Base-by-base conservation (phyloP, 1,284 basidiomycete species). In the Ustanciosporium gigantosporum region DNA sequence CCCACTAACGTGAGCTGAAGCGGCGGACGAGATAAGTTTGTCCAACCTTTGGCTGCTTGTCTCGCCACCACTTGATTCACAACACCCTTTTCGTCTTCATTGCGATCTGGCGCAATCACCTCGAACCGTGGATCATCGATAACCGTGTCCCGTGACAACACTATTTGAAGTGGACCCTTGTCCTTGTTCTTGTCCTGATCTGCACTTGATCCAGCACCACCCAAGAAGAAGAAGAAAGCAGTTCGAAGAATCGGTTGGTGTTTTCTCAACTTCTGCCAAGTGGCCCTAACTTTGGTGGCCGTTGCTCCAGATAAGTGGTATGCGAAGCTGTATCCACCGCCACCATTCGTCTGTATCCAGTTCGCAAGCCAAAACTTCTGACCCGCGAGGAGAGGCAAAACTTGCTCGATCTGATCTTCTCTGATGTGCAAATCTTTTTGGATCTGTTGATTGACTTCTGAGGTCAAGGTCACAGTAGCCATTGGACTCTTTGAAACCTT, bases 241-340 rank as follows among this genome's bases (percentile, higher is more conserved):
- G 70, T 69, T 21, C 73, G 65, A 17, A 76, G 48, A 17, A 73
- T 59, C 13, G 66, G 46, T 29, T 74, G 71, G 4, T 52, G 43
- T 25, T 45, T 29, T 15, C 51, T 47, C 24, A 76, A 42, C 36
- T 36, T 41, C 16, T 14, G 19, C 73, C 73, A 76, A 2, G 68
- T 57, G 14, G 34, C 22, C 11, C 31, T 25, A 16, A 64, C 56
- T n/a, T 46, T 37, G 16, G 40, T 24, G 6, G 19, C n/a, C 20
- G 55, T 34, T 4, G 41, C 41, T 0, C 23, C 32, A 8, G 46
- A n/a, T 16, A 61, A 36, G 9, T 60, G 62, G 16, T 64, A 68
- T 6, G 59, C 60, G 34, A 68, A 73, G 37, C 64, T 61, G 44
- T 53, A 76, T 3, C 66, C 45, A 1, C 68, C 68, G 8, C 36